These are phyloP conservation scores for Penicillium sp. DNA, from an alignment of 2,329 filamentous ascomycete species.

Conservation along the genomic window DNA sequence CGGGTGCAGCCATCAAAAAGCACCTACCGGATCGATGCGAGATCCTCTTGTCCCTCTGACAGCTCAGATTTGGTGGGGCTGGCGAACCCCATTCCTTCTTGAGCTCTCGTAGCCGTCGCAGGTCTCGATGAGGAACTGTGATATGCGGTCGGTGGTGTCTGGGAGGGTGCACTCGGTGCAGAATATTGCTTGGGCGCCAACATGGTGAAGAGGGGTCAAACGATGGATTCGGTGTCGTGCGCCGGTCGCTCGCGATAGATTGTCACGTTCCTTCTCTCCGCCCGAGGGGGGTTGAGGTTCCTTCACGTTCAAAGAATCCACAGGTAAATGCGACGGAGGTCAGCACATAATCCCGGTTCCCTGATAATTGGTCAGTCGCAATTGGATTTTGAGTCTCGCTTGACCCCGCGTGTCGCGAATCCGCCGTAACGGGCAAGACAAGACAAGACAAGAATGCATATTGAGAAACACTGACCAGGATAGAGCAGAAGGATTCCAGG, in stretches of 20 bases:
- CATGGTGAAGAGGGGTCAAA: slow-evolving; percentile 29
- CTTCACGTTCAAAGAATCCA: slow-evolving; percentile 9
- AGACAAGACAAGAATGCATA: neutral
- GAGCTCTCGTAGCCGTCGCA: slow-evolving; percentile 29
- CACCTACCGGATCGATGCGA: slow-evolving; percentile 71
- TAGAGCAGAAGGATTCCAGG: slow-evolving; percentile 9
- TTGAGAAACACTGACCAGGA: slow-evolving; percentile 1
- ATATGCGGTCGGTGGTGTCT: slow-evolving; percentile 38
- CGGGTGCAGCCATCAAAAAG: neutral
- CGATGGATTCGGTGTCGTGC: slow-evolving; percentile 1
- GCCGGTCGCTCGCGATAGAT: slow-evolving; percentile 1
- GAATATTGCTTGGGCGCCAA: slow-evolving; percentile 47
- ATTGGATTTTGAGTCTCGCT: slow-evolving; percentile 2
- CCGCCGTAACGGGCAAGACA: neutral
- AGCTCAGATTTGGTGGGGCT: slow-evolving; percentile 94
- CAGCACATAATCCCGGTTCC: slow-evolving; percentile 21
- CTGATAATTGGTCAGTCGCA: slow-evolving; percentile 10
- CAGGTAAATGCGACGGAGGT: slow-evolving; percentile 7
- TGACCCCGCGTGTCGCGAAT: neutral
- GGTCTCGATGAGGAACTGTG: slow-evolving; percentile 33
- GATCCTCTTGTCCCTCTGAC: slow-evolving; percentile 72
- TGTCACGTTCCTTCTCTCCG: slow-evolving; percentile 12
- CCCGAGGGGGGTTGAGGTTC: slow-evolving; percentile 4
- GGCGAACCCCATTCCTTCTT: slow-evolving; percentile 56
- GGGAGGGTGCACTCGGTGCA: slow-evolving; percentile 35